A percentile compares a stretch with the other conserved stretches of the same genome.
phyloP scores from a whole-genome alignment of 768 basidiomycete species.

The Tephrocybe sp. region DNA sequence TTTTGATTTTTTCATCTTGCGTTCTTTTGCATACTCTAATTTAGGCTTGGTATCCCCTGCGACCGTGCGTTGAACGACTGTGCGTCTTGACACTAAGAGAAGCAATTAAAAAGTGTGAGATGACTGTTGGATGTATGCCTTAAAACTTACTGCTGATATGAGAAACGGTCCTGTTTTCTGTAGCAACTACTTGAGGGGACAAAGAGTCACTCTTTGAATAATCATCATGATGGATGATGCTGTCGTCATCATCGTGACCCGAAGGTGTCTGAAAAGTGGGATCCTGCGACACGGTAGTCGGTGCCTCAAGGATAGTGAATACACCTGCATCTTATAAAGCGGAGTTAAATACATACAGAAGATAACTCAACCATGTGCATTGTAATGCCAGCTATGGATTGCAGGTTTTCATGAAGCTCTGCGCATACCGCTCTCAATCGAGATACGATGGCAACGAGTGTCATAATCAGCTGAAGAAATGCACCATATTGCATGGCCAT shows the following conservation, averaged over 20 bases:
- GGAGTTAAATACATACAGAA: constrained; percentile 30
- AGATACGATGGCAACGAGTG: constrained; percentile 60
- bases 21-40: background rate
- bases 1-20: constrained; percentile 37
- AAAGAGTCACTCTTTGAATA: too few species aligned
- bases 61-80: constrained; percentile 5
- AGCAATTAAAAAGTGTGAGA: background rate
- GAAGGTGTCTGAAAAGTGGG: too few species aligned
- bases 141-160: too few species aligned
- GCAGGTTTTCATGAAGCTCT: constrained; percentile 43
- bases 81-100: constrained; percentile 6
- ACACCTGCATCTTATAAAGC: too few species aligned
- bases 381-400: constrained; percentile 25
- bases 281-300: too few species aligned
- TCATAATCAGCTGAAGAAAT: constrained; percentile 68
- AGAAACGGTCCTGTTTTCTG: too few species aligned
- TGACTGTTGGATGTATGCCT: too few species aligned
- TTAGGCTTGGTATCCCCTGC: background rate
- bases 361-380: constrained; percentile 27
- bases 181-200: too few species aligned
- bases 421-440: constrained; percentile 47
- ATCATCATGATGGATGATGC: too few species aligned
- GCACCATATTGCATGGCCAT: constrained; percentile 71
- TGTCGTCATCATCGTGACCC: too few species aligned
- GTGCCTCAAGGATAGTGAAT: too few species aligned